Evolutionary conservation across 2,329 filamentous ascomycete genomes (phyloP).

Genomic region (Conoideocrella luteorostrata): DNA sequence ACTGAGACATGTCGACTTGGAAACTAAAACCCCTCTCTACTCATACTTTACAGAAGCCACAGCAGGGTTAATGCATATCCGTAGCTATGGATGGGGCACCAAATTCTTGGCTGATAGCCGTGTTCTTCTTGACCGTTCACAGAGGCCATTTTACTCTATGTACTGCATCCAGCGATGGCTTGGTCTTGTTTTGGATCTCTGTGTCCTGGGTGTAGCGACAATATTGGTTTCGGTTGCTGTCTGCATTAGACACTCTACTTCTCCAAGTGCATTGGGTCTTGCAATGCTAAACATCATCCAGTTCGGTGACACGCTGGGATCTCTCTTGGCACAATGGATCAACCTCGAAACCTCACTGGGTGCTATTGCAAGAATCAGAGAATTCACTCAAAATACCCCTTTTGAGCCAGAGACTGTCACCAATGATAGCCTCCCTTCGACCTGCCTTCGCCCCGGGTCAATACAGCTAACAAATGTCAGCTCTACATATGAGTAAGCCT

Average conservation of each 20-base stretch:
- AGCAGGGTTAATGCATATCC: conserved; percentile 19
- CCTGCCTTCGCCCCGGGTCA: no score
- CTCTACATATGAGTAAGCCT: not conserved
- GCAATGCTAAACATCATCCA: conserved; percentile 1
- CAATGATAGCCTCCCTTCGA: no score
- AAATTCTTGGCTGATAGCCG: conserved; percentile 12
- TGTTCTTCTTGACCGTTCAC: conserved; percentile 30
- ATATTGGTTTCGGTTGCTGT: conserved; percentile 35
- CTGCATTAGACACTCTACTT: conserved; percentile 18
- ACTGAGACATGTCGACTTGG: no score
- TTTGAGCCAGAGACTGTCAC: no score
- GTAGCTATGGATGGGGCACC: conserved; percentile 23
- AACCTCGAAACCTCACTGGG: not conserved
- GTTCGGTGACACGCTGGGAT: not conserved
- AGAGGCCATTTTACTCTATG: conserved; percentile 29
- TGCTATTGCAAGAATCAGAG: no score
- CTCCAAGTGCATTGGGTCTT: conserved; percentile 7
- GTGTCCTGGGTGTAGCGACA: conserved; percentile 37
- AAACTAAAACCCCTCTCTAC: no score
- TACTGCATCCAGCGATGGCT: conserved; percentile 46
- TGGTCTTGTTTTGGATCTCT: conserved; percentile 38
- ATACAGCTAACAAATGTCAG: not conserved
- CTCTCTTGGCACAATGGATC: not conserved
- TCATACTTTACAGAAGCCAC: conserved; percentile 18
- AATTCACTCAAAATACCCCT: no score